Conservation (phyloP, 331 rosid genomes). For the Acacia concinna region DNA sequence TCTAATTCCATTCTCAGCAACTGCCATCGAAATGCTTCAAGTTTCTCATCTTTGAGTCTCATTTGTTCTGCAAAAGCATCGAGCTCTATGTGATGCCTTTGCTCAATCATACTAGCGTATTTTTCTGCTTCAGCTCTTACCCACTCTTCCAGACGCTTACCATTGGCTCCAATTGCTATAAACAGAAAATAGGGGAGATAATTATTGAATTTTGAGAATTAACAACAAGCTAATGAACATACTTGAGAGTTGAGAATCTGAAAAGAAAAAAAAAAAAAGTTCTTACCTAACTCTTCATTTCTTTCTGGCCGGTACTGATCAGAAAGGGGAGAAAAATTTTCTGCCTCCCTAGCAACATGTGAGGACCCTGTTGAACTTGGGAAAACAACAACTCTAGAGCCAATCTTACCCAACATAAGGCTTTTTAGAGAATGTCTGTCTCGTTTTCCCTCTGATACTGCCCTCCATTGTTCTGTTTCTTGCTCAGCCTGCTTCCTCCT, state of each 20-base stretch:
- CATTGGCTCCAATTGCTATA: conserved; percentile 57
- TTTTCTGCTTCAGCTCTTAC: conserved; percentile 81
- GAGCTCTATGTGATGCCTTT: conserved; percentile 83
- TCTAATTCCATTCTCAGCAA: conserved; percentile 78
- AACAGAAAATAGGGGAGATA: conserved; percentile 12
- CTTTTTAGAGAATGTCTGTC: conserved; percentile 76
- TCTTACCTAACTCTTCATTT: conserved; percentile 64
- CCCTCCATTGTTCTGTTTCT: conserved; percentile 77
- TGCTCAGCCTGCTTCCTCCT: conserved; percentile 93
- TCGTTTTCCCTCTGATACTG: conserved; percentile 75
- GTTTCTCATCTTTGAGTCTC: conserved; percentile 75
- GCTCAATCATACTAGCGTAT: conserved; percentile 66
- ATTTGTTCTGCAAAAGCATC: conserved; percentile 93
- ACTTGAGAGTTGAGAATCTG: conserved; percentile 11
- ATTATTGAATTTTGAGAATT: conserved; percentile 1
- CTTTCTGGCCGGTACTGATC: conserved; percentile 49
- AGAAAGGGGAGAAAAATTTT: conserved; percentile 40
- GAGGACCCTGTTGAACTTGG: conserved; percentile 60
- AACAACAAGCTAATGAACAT: not conserved
- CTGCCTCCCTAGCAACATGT: conserved; percentile 45
- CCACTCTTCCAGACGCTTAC: conserved; percentile 78
- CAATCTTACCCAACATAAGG: conserved; percentile 57
- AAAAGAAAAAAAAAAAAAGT: not conserved
- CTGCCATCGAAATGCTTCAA: conserved; percentile 83
- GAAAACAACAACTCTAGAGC: conserved; percentile 59